phyloP scores from a whole-genome alignment of 306 rosid species.

The Gastrolobium villosum region DNA sequence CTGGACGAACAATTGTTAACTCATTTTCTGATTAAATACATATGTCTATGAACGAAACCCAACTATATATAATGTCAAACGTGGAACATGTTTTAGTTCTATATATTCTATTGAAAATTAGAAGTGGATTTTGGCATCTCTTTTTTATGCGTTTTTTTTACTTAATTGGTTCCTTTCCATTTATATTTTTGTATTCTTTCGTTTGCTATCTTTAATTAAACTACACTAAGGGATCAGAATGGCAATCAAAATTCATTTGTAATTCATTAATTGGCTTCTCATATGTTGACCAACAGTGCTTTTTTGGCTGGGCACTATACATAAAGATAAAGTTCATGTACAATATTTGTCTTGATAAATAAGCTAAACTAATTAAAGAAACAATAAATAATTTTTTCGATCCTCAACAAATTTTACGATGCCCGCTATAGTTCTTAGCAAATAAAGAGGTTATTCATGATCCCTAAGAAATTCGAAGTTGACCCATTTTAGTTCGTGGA shows the following conservation, averaged over 20 bases:
- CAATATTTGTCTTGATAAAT: slow-evolving; percentile 26
- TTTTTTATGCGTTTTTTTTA: background rate
- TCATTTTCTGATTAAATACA: background rate
- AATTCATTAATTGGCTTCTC: background rate
- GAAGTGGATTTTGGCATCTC: background rate
- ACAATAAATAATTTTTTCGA: too few species aligned
- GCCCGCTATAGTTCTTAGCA: too few species aligned
- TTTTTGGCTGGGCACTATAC: background rate
- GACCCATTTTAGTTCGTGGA: too few species aligned
- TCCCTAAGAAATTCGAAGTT: too few species aligned
- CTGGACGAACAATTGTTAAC: too few species aligned
- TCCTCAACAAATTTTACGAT: too few species aligned
- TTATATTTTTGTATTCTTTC: background rate
- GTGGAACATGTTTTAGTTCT: slow-evolving; percentile 31
- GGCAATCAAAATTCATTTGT: background rate
- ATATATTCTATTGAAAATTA: background rate
- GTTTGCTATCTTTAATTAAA: background rate
- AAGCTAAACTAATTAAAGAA: slow-evolving; percentile 3
- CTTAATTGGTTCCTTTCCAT: background rate
- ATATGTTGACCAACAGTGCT: background rate
- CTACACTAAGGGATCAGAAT: background rate
- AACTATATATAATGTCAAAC: background rate
- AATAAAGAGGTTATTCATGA: too few species aligned
- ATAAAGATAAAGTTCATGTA: background rate
- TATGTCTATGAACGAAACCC: background rate